Base-by-base conservation (phyloP, 208 protist species). In the Porcisia deanei region DNA sequence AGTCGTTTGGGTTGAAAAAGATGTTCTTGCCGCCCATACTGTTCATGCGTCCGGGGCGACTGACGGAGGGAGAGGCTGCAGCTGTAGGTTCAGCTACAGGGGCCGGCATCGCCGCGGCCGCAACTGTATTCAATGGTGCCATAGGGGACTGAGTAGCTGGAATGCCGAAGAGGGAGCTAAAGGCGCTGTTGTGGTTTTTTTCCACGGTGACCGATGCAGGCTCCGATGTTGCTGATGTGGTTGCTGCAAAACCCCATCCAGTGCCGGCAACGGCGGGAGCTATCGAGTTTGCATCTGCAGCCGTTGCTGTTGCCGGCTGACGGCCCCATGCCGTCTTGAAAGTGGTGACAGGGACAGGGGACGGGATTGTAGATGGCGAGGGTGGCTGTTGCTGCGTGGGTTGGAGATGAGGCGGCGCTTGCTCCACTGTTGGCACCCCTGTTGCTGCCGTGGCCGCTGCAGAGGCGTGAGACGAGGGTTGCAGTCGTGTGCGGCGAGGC, bases 1-100 rank as follows among this genome's bases (percentile, higher is more conserved):
- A 64, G 7, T 72, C 77, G 39, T 73, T 73, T 5, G 88, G 86
- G 55, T 91, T 85, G 75, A 86, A 66, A 70, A 89, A 91, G 65
- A 91, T 69, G 76, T 92, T 79, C 58, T 77, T 83, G 77, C 76
- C 79, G 25, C 57, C 64, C 52, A 52, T 58, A 67, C 55, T 53
- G 16, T 20, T 52, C 43, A 77, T 34, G 18, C 68, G 70, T 5
- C 61, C 14, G 5, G 54, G 37, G 6, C 43, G 53, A 25, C 49
- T 14, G 22, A 49, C 37, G 7, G 72, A 4, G 34, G 76, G 39
- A 34, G 72, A 3, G 4, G 68, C 37, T 39, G 52, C 39, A 30
- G 64, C 22, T 37, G 76, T 9, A 22, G 79, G 34, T 22, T 54
- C 34, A 9, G 65, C 54, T 63, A 34, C n/a, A 71, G 41, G 61